These are phyloP conservation scores for Lunularia cruciata DNA, from an alignment of 225 moss, liverwort and hornwort species.

Conservation along the genomic window DNA sequence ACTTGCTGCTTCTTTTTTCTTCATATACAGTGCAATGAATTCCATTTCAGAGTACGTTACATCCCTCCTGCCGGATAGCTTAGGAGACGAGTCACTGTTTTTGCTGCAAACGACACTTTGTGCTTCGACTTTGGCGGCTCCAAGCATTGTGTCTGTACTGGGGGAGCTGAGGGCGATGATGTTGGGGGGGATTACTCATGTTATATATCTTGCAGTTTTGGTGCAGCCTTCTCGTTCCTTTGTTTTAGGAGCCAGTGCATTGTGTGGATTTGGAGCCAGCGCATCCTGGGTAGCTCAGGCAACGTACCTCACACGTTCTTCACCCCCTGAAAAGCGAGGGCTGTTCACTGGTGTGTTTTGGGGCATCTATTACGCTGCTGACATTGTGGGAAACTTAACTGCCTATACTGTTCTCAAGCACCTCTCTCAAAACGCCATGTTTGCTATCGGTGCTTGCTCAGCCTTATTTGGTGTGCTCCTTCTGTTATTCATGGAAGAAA, in stretches of 20 bases:
- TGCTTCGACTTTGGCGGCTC: constrained; percentile 28
- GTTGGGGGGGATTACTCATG: constrained; percentile 31
- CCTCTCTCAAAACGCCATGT: constrained; percentile 26
- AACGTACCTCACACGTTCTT: constrained; percentile 27
- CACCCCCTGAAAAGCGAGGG: constrained; percentile 30
- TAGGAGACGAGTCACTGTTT: constrained; percentile 30
- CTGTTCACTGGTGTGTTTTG: constrained; percentile 35
- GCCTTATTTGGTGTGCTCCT: constrained; percentile 29
- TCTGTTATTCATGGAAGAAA: constrained; percentile 31
- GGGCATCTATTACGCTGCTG: constrained; percentile 32
- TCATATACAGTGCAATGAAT: constrained; percentile 33
- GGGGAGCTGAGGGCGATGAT: constrained; percentile 34
- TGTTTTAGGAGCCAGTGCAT: constrained; percentile 25
- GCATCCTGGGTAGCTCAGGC: constrained; percentile 34
- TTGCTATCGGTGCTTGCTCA: constrained; percentile 29
- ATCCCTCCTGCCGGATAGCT: constrained; percentile 25
- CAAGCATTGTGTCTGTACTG: constrained; percentile 27
- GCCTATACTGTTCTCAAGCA: constrained; percentile 29
- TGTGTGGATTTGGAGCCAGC: constrained; percentile 35
- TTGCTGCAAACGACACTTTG: constrained; percentile 27
- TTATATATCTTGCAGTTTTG: constrained; percentile 32
- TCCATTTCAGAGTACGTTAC: constrained; percentile 34
- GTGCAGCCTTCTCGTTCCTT: constrained; percentile 33
- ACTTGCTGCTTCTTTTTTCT: constrained; percentile 29
- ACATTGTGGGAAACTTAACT: constrained; percentile 31